Percentiles rank a stretch among this genome's conserved stretches.
phyloP scores from a whole-genome alignment of 345 rosid genomes.

The Hirschfeldia incana region DNA sequence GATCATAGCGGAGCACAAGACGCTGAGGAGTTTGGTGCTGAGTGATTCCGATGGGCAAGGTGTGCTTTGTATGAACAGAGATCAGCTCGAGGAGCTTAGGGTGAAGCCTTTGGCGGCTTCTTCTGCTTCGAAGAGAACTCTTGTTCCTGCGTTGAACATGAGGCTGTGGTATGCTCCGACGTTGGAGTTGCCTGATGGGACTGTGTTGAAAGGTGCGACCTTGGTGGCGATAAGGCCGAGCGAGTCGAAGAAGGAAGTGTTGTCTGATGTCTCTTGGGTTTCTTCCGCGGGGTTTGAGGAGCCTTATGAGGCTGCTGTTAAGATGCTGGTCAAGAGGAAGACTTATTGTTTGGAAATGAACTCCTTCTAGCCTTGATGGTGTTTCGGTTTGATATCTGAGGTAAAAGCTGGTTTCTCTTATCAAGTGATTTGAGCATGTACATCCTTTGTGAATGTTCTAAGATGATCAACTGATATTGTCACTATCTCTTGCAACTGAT shows the following conservation, averaged over 20 bases:
- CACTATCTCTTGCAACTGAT: neutral
- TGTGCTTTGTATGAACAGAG: conserved; percentile 84
- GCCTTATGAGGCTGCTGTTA: conserved; percentile 82
- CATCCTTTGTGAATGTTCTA: neutral
- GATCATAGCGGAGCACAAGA: conserved; percentile 84
- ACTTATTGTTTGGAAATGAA: conserved; percentile 99
- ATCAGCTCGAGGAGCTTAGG: conserved; percentile 89
- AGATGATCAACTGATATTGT: neutral
- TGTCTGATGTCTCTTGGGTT: conserved; percentile 72
- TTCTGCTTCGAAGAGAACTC: conserved; percentile 92
- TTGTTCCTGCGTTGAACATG: conserved; percentile 92
- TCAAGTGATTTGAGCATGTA: neutral
- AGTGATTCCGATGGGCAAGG: conserved; percentile 93
- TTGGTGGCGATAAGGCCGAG: conserved; percentile 93
- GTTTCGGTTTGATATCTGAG: conserved; percentile 21
- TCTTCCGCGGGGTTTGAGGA: conserved; percentile 71
- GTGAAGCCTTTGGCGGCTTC: conserved; percentile 90
- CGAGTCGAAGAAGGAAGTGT: conserved; percentile 65
- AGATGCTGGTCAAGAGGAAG: conserved; percentile 85
- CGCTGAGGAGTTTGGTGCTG: conserved; percentile 75
- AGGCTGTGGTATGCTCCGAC: conserved; percentile 94
- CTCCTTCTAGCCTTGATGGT: conserved; percentile 59
- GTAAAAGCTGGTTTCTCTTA: conserved; percentile 27
- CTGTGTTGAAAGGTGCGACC: conserved; percentile 84
- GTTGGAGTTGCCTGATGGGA: conserved; percentile 79